Conservation (phyloP, 352 stramenopile species). For the Thalassiosira gravida region DNA sequence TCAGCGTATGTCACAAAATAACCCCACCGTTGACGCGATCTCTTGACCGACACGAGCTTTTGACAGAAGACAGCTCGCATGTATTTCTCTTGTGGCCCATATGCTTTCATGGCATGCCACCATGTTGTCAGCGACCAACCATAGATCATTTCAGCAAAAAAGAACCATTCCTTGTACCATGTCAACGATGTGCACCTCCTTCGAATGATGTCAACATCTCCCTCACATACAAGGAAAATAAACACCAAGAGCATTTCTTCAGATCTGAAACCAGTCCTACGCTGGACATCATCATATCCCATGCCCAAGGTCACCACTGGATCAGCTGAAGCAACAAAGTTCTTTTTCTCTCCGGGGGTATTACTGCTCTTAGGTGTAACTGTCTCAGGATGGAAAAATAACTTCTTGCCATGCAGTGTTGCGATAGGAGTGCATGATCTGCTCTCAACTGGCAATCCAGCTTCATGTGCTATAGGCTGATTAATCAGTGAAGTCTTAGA, state of each 20-base stretch:
- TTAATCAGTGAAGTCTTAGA: no score
- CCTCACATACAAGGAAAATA: constrained; percentile 35
- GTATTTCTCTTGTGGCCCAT: background rate
- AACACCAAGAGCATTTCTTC: constrained; percentile 2
- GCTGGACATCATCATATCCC: constrained; percentile 28
- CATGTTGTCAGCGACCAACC: constrained; percentile 1
- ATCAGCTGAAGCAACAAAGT: no score
- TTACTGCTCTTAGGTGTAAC: no score
- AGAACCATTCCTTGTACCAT: constrained; percentile 44
- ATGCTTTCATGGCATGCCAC: background rate
- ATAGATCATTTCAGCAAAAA: constrained; percentile 34
- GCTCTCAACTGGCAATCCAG: no score
- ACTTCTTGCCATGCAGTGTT: no score
- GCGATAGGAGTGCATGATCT: no score
- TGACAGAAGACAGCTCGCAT: background rate
- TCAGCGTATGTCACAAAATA: constrained; percentile 35
- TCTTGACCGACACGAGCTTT: constrained; percentile 5
- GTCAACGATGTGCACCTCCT: constrained; percentile 1
- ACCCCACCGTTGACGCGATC: constrained; percentile 13
- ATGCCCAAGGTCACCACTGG: no score
- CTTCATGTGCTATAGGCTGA: no score
- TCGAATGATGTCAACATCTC: constrained; percentile 11
- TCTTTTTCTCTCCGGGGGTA: no score
- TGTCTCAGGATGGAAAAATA: no score
- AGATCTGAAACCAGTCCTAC: constrained; percentile 23